These are phyloP conservation scores for Glycine tomentella DNA, from an alignment of 306 rosid genomes.

Conservation along the genomic window DNA sequence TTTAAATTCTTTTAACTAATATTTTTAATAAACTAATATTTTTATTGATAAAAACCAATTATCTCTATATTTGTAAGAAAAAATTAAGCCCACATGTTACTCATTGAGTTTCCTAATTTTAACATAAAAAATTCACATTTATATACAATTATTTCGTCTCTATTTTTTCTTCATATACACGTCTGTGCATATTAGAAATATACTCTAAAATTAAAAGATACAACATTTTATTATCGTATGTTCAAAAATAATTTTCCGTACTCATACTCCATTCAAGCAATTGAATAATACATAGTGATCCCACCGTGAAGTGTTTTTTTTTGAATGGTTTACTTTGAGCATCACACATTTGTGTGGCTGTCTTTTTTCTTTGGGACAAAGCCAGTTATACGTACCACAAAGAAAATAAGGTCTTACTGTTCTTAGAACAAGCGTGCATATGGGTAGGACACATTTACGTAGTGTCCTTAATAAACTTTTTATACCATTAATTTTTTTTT, in stretches of 20 bases:
- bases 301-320: background rate
- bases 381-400: background rate
- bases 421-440: background rate
- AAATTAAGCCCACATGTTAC: too few relatives aligned
- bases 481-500: too few relatives aligned
- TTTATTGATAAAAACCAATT: too few relatives aligned
- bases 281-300: background rate
- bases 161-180: too few relatives aligned
- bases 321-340: conserved; percentile 10
- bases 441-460: background rate
- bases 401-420: background rate
- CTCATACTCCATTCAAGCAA: too few relatives aligned
- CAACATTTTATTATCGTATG: background rate
- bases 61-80: too few relatives aligned
- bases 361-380: conserved; percentile 27
- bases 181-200: background rate
- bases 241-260: background rate
- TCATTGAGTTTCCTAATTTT: background rate
- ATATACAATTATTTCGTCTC: background rate
- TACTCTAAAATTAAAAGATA: background rate
- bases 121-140: background rate
- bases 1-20: too few relatives aligned
- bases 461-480: too few relatives aligned
- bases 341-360: conserved; percentile 27
- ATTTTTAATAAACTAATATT: too few relatives aligned